Evolutionary conservation across 2,329 filamentous ascomycete genomes (phyloP).

Genomic region (Exutisphaerella laricina): DNA sequence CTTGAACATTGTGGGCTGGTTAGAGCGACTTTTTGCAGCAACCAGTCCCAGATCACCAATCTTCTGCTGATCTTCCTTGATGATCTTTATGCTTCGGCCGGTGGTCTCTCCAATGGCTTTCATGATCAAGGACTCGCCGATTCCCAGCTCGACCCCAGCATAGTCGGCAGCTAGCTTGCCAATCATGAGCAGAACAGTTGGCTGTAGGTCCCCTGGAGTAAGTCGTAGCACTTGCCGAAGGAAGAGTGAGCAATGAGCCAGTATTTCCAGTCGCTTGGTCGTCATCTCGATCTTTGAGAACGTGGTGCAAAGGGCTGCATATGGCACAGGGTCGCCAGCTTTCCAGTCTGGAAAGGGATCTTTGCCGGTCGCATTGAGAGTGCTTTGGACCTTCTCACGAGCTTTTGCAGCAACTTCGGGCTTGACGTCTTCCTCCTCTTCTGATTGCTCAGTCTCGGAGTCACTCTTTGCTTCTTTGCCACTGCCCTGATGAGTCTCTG

Average conservation of each 20-base stretch:
- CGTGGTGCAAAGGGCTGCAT: slow-evolving; percentile 87
- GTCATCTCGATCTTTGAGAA: slow-evolving; percentile 95
- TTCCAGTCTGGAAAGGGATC: slow-evolving; percentile 97
- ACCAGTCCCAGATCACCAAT: slow-evolving; percentile 94
- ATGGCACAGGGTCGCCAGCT: slow-evolving; percentile 79
- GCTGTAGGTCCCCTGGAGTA: slow-evolving; percentile 79
- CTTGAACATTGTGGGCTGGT: slow-evolving; percentile 97
- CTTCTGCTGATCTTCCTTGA: slow-evolving; percentile 93
- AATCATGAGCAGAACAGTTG: slow-evolving; percentile 90
- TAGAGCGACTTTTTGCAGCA: slow-evolving; percentile 89
- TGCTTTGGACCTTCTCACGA: slow-evolving; percentile 73
- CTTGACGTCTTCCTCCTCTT: slow-evolving; percentile 57
- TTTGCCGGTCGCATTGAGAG: slow-evolving; percentile 61
- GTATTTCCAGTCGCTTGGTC: slow-evolving; percentile 81
- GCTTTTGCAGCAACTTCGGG: slow-evolving; percentile 67
- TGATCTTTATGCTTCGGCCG: slow-evolving; percentile 77
- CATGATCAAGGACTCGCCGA: slow-evolving; percentile 97
- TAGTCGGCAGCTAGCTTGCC: slow-evolving; percentile 98
- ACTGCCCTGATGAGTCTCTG: slow-evolving; percentile 7
- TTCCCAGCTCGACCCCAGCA: slow-evolving; percentile 93
- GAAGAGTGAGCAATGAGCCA: slow-evolving; percentile 83
- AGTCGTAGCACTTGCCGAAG: slow-evolving; percentile 89
- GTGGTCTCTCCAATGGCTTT: slow-evolving; percentile 96
- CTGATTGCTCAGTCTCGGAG: slow-evolving; percentile 43
- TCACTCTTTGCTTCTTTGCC: slow-evolving; percentile 25